phyloP scores from a whole-genome alignment of 108 stramenopile species.

The Aurantiochytrium sp. region DNA sequence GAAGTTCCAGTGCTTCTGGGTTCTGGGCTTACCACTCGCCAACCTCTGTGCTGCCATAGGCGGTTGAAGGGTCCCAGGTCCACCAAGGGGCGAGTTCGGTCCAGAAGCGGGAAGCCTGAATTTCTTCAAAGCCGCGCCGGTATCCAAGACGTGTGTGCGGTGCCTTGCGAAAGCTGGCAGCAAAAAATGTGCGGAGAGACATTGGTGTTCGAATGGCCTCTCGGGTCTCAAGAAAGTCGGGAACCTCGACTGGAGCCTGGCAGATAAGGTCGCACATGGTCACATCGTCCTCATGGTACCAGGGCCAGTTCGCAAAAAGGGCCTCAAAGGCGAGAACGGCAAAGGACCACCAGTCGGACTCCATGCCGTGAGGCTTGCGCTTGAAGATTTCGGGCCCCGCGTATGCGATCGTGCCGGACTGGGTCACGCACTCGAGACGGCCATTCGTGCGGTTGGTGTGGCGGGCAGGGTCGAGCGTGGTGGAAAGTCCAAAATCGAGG shows the following conservation, averaged over 20 bases:
- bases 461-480: background rate
- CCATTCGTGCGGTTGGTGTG: background rate
- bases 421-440: conserved; percentile 16
- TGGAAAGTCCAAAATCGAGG: conserved; percentile 30
- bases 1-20: too few relatives aligned
- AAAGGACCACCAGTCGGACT: conserved; percentile 15
- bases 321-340: background rate
- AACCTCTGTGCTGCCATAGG: background rate
- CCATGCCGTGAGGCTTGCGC: background rate
- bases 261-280: background rate
- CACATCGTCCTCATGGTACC: background rate
- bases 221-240: background rate
- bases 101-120: background rate
- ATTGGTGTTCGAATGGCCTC: background rate
- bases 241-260: background rate
- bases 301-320: background rate
- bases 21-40: too few relatives aligned
- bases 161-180: background rate
- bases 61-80: background rate
- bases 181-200: background rate
- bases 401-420: background rate
- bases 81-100: background rate
- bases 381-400: background rate
- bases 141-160: background rate
- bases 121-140: background rate